These are phyloP conservation scores for Infundibulicybe gibba DNA, from an alignment of 768 basidiomycete genomes.

Conservation along the genomic window DNA sequence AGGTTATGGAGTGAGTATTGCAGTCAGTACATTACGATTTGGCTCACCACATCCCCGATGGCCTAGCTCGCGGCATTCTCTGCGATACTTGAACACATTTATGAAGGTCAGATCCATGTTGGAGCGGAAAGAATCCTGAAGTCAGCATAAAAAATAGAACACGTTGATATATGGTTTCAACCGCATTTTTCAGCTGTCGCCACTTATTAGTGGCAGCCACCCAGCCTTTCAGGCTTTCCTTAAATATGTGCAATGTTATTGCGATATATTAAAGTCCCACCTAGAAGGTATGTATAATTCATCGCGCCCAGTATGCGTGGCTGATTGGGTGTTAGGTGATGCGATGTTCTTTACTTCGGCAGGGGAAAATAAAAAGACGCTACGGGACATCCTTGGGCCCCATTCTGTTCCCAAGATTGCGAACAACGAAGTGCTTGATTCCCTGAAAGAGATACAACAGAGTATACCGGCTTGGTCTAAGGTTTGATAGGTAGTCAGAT, in stretches of 20 bases:
- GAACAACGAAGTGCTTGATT: neutral
- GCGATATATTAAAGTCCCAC: conserved; percentile 17
- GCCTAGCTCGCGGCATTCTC: conserved; percentile 9
- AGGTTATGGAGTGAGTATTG: conserved; percentile 16
- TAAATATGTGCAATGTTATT: conserved; percentile 16
- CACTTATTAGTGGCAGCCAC: conserved; percentile 9
- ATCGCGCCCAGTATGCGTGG: no score
- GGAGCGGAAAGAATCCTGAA: neutral
- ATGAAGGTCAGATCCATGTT: conserved; percentile 17
- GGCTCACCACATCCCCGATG: neutral
- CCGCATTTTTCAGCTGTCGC: conserved; percentile 13
- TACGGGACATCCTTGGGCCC: conserved; percentile 8
- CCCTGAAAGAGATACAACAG: neutral
- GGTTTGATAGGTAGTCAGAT: neutral
- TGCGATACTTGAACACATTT: conserved; percentile 21
- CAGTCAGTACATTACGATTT: no score
- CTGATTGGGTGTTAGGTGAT: conserved; percentile 14
- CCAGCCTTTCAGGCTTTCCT: conserved; percentile 12
- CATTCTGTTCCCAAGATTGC: conserved; percentile 6
- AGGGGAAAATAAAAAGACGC: conserved; percentile 6
- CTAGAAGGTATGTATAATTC: conserved; percentile 12
- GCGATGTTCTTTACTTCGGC: conserved; percentile 16
- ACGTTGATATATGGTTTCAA: conserved; percentile 22
- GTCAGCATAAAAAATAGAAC: conserved; percentile 18
- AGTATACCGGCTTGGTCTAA: neutral